Percentiles rank a stretch among this genome's conserved stretches.
Evolutionary conservation across 2,329 filamentous ascomycete genomes (phyloP).

Genomic region (Beauveria rudraprayagi): DNA sequence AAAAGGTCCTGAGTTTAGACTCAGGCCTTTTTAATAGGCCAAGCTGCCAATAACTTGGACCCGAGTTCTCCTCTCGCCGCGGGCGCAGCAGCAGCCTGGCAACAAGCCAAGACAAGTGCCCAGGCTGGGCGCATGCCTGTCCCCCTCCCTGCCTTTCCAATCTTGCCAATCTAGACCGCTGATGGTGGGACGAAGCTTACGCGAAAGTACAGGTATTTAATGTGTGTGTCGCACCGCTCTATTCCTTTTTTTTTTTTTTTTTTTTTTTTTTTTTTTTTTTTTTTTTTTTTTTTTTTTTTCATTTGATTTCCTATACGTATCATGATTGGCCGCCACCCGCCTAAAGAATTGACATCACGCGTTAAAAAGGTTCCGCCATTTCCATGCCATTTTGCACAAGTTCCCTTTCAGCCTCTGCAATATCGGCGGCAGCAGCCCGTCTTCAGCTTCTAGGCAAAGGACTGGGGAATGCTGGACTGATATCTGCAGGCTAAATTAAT

Average conservation of each 20-base stretch:
- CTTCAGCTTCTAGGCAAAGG: neutral
- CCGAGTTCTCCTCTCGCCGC: too few relatives aligned
- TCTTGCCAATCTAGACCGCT: constrained; percentile 6
- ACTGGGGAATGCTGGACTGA: too few relatives aligned
- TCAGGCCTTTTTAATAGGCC: too few relatives aligned
- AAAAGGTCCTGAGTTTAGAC: too few relatives aligned
- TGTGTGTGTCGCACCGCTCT: neutral
- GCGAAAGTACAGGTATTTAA: neutral
- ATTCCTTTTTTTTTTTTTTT: neutral
- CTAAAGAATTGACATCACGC: neutral
- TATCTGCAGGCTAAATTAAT: too few relatives aligned
- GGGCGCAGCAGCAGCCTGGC: neutral
- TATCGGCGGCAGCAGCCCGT: neutral
- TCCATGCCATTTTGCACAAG: neutral
- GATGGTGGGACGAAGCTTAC: neutral
- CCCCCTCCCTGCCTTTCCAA: neutral
- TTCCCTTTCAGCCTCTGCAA: neutral
- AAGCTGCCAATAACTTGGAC: neutral
- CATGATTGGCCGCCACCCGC: too few relatives aligned
- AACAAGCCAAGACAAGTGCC: constrained; percentile 6
- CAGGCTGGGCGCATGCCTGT: neutral
- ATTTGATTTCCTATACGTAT: too few relatives aligned
- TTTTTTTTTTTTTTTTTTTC: neutral
- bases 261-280: neutral
- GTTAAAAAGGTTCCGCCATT: neutral